Evolutionary conservation across 371 early-diverging fungal genomes (phyloP), one percentile per base, ranked within the genome.

Genomic region (Apophysomyces trapeziformis): DNA sequence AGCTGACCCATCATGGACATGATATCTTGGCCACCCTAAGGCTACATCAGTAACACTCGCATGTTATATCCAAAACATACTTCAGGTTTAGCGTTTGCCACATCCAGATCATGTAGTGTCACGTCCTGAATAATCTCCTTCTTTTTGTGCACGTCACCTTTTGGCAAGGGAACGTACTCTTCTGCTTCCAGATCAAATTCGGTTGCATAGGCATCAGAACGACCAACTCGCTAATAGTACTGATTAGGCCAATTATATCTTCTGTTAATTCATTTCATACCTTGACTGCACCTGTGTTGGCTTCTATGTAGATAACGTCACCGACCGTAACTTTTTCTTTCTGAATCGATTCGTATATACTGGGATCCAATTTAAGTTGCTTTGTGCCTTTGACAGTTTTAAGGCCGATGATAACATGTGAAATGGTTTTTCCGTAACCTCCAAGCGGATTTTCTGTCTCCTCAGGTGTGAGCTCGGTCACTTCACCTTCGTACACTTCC

Each of bases 401-500:
- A 58, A 99, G 82, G 1, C 96, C 95, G 68, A 99, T 91, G 66
- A 97, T 87, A 14, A 99, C 98, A 70, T 96, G 96, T 6, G 97
- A 90, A 21, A 99, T 90, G 7, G 96, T 94, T 82, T 97, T 98
- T 36, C 96, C 95, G 73, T 97, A 97, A 38, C 93, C 91, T 43
- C 95, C 95, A 18, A 94, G 77, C 35, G 95, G 95, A 80, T 96
- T 95, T 75, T 96, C 98, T 16, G 94, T 93, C 79, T 98, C 98
- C 65, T 94, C 96, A 47, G 96, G 96, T 9, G 94, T 92, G 44
- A 99, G 78, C 71, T 99, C 98, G 4, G 96, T 97, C 50, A 99
- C 98, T 81, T 99, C 99, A 64, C 99, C 99, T 82, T 99, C 99
- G 73, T 99, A 98, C 4, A 99, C 98, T 79, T 97, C 96, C 77